Conservation (phyloP, 805 yeast species). For the Blastobotrys muscicola region DNA sequence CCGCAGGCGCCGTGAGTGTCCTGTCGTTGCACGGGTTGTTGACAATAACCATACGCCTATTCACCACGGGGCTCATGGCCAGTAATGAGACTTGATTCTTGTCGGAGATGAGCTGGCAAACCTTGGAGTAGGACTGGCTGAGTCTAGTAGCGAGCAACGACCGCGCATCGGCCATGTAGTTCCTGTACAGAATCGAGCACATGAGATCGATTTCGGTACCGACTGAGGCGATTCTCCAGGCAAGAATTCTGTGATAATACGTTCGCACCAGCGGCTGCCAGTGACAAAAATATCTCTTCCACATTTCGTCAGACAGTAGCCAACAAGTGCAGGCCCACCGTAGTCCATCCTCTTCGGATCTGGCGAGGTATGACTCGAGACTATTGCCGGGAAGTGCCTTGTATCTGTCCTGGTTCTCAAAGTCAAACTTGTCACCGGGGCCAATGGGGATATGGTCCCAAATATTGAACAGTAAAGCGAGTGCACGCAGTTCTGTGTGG, state of each 20-base stretch:
- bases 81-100: not conserved
- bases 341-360: slow-evolving; percentile 27
- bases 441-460: slow-evolving; percentile 51
- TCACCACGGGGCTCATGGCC: slow-evolving; percentile 21
- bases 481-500: slow-evolving; percentile 50
- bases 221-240: slow-evolving; percentile 48
- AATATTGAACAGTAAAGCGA: slow-evolving; percentile 59
- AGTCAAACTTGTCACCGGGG: not conserved
- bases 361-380: slow-evolving; percentile 7
- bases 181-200: slow-evolving; percentile 18
- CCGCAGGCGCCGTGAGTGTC: not conserved
- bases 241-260: slow-evolving; percentile 53
- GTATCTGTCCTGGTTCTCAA: not conserved
- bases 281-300: slow-evolving; percentile 57
- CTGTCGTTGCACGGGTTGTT: slow-evolving; percentile 13
- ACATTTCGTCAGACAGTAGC: slow-evolving; percentile 41
- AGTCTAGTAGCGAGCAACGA: slow-evolving; percentile 17
- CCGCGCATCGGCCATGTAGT: slow-evolving; percentile 22
- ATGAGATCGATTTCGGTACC: slow-evolving; percentile 20
- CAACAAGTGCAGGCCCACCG: slow-evolving; percentile 44
- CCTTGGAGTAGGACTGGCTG: slow-evolving; percentile 10
- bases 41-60: slow-evolving; percentile 20
- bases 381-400: not conserved
- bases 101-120: slow-evolving; percentile 2
- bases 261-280: slow-evolving; percentile 73